phyloP scores from a whole-genome alignment of 768 basidiomycete species.

The Phylloporus sp. region DNA sequence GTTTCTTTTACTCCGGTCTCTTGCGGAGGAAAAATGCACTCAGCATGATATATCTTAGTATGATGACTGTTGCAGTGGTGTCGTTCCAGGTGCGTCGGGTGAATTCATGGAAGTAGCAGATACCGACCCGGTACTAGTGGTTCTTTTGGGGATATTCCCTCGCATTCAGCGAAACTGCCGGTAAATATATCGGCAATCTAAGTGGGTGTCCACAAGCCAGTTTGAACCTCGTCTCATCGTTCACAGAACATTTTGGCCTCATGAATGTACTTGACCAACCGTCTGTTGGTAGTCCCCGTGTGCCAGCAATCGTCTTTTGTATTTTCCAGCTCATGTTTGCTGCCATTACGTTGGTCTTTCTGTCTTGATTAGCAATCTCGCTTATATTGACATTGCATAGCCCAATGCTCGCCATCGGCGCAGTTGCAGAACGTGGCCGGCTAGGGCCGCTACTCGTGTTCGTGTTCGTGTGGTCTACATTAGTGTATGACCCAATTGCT shows the following conservation, averaged over 20 bases:
- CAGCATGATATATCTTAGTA: slow-evolving; percentile 79
- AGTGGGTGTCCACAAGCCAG: slow-evolving; percentile 39
- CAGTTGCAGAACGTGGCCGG: slow-evolving; percentile 84
- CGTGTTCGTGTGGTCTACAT: slow-evolving; percentile 83
- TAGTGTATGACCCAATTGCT: slow-evolving; percentile 92
- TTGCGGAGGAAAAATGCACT: slow-evolving; percentile 91
- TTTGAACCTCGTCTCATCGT: background rate
- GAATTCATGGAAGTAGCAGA: slow-evolving; percentile 7
- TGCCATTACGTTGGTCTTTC: slow-evolving; percentile 63
- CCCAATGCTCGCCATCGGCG: slow-evolving; percentile 87
- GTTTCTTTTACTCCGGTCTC: slow-evolving; percentile 89
- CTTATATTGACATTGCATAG: slow-evolving; percentile 34
- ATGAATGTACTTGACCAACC: slow-evolving; percentile 72
- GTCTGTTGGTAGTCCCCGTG: slow-evolving; percentile 64
- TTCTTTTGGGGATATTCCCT: slow-evolving; percentile 98
- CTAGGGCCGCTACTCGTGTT: slow-evolving; percentile 87
- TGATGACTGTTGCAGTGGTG: slow-evolving; percentile 74
- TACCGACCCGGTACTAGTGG: slow-evolving; percentile 51
- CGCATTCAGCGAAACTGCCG: slow-evolving; percentile 77
- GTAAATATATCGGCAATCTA: slow-evolving; percentile 80
- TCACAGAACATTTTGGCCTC: slow-evolving; percentile 75
- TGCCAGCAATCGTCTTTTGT: slow-evolving; percentile 75
- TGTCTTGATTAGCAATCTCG: background rate
- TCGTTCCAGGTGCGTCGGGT: slow-evolving; percentile 79
- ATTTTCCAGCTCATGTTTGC: slow-evolving; percentile 93